phyloP scores from a whole-genome alignment of 192 early-diverging fungal genomes.

The Polychytrium aggregatum region DNA sequence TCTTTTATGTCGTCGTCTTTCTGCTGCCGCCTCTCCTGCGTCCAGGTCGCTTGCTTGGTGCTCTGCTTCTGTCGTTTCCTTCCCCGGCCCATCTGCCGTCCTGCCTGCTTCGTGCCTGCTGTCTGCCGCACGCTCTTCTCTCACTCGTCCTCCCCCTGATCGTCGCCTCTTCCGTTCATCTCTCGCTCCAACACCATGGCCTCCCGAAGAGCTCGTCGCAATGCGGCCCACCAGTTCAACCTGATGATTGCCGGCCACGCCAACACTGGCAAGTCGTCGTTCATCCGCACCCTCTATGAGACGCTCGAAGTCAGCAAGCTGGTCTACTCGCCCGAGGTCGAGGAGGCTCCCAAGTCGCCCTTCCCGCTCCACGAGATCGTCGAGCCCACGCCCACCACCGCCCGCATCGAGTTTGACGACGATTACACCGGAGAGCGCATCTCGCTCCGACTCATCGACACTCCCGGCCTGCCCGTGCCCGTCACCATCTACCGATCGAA shows the following conservation, averaged over 20 bases:
- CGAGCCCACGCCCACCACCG: conserved; percentile 18
- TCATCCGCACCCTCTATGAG: conserved; percentile 34
- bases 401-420: conserved; percentile 29
- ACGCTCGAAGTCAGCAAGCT: conserved; percentile 27
- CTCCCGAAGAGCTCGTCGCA: conserved; percentile 1
- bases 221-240: conserved; percentile 29
- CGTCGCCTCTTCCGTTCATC: too few species aligned
- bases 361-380: conserved; percentile 20
- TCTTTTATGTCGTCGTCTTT: too few species aligned
- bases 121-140: too few species aligned
- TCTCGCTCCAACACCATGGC: too few species aligned
- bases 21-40: too few species aligned
- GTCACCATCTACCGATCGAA: conserved; percentile 19
- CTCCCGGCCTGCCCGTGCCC: conserved; percentile 41
- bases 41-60: too few species aligned
- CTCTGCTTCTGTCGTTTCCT: too few species aligned
- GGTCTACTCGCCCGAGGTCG: background rate
- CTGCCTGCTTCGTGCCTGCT: too few species aligned
- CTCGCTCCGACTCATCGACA: conserved; percentile 30
- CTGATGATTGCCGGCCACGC: conserved; percentile 37
- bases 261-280: conserved; percentile 31
- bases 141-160: too few species aligned
- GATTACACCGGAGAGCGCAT: conserved; percentile 15
- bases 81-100: too few species aligned
- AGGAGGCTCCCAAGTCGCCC: background rate